Base-by-base conservation (phyloP, 441 rosid species). In the Croton setiger region DNA sequence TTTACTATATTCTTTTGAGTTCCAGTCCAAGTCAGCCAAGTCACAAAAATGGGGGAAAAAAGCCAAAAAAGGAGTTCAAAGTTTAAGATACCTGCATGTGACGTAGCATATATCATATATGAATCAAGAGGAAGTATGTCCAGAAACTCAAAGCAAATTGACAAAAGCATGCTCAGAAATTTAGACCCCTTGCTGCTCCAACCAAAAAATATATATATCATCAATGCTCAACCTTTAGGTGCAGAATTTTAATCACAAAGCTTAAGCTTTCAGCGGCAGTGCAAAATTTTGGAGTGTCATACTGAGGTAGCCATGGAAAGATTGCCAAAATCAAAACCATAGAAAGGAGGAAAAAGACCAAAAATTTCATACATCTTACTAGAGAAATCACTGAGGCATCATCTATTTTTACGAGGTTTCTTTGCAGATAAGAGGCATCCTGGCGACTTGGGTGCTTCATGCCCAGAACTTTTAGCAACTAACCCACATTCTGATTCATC, bases 371-470 rank as follows among this genome's bases (percentile, higher is more conserved):
- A 27, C 20, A 52, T 48, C 60, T 48, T 21, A 20, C 41, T 15
- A 54, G 15, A 20, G 64, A 31, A 56, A 23, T 56, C 45, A 17
- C 18, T 49, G 45, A 60, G 63, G 31, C 31, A 63, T 66, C 76
- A 80, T 70, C 73, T 71, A 35, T 39, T 75, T 72, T 78, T 83
- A 33, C 74, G 79, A 54, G 82, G 68, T 80, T 88, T 86, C 63
- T 84, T 82, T 47, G 94, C 90, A 53, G 92, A 82, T 63, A 89
- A 73, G 68, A 82, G 82, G 44, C 86, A 82, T 43, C 81, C 84
- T 39, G 79, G 78, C 0, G 83, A 72, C 72, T 79, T 77, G 68
- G 71, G 65, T 52, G 80, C 71, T 63, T 61, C 80, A 33, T 49
- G 70, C 49, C 54, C 58, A 63, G 65, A 77, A 72, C 80, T 76